Evolutionary conservation across 352 stramenopile species (phyloP).

Genomic region (Pythium diclinum): DNA sequence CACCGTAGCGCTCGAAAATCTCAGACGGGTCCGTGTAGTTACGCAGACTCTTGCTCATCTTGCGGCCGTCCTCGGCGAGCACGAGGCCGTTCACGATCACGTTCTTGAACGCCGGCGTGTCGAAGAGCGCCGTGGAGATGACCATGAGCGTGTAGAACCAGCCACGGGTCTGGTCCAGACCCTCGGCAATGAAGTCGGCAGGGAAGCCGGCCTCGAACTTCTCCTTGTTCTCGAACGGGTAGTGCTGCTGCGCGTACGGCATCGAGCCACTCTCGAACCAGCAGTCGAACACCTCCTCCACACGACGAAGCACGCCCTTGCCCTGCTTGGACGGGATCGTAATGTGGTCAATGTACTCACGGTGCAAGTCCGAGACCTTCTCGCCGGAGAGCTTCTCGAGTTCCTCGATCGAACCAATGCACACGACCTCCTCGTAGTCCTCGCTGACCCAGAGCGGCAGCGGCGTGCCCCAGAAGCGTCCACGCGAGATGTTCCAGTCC

Average conservation of each 20-base stretch:
- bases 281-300: slow-evolving; percentile 97
- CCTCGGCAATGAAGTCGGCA: slow-evolving; percentile 99
- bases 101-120: slow-evolving; percentile 99
- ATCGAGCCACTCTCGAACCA: slow-evolving; percentile 99
- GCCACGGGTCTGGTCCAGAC: slow-evolving; percentile 98
- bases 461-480: slow-evolving; percentile 99
- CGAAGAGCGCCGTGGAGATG: slow-evolving; percentile 97
- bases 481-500: slow-evolving; percentile 98
- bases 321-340: slow-evolving; percentile 96
- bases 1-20: slow-evolving; percentile 97
- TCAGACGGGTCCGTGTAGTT: slow-evolving; percentile 96
- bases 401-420: slow-evolving; percentile 95
- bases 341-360: slow-evolving; percentile 98
- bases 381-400: slow-evolving; percentile 94
- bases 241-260: slow-evolving; percentile 99
- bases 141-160: slow-evolving; percentile 99
- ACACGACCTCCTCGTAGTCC: slow-evolving; percentile 97
- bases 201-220: slow-evolving; percentile 96
- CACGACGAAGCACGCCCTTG: slow-evolving; percentile 81
- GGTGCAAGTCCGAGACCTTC: slow-evolving; percentile 94
- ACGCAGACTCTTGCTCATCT: slow-evolving; percentile 99
- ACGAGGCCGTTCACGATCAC: slow-evolving; percentile 99
- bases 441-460: slow-evolving; percentile 98
- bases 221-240: slow-evolving; percentile 99
- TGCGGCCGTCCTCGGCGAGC: slow-evolving; percentile 98